Evolutionary conservation across 768 basidiomycete species (phyloP), one percentile per base, ranked within the genome.

Genomic region (Lentinula detonsa): DNA sequence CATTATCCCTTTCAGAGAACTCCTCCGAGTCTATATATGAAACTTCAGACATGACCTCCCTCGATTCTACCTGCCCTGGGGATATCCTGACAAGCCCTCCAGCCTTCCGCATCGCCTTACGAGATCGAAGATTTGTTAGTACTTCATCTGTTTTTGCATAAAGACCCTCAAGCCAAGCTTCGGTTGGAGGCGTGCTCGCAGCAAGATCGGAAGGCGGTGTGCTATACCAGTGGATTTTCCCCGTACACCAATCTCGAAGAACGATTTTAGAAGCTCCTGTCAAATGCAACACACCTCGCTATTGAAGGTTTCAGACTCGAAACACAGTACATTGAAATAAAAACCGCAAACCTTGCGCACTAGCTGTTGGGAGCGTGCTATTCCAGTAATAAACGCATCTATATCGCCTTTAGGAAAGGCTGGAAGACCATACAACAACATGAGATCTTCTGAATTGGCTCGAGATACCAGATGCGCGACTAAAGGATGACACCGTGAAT

Each of bases 401-500:
- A 81, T 69, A 66, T 95, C 85, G 2, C 88, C 86, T 49, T 77
- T 77, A 8, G 81, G 65, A 71, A 95, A 95, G 7, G 88, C 91
- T 3, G 95, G 91, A 13, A 94, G 77, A 65, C 81, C 86, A 75
- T 95, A 96, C 53, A 86, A 75, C n/a, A 96, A 73, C 90, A 95
- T 95, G 45, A 97, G 78, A 71, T 96, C 95, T 69, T 95, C 88
- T 35, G 81, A 73, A 65, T 82, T 83, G 2, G 90, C 84, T 31
- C 85, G 83, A 40, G 81, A 71, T 23, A 95, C 78, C 62, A 97
- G 83, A 64, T 88, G 80, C 16, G 80, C 72, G 59, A 90, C 92
- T 91, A 40, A n/a, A 23, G 40, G 31, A 16, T 39, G 37, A 42
- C 10, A 10, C 21, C n/a, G n/a, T 11, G n/a, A 42, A 57, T 3